These are phyloP conservation scores for Endothia cerciana DNA, from an alignment of 2,329 filamentous ascomycete genomes.

Conservation along the genomic window DNA sequence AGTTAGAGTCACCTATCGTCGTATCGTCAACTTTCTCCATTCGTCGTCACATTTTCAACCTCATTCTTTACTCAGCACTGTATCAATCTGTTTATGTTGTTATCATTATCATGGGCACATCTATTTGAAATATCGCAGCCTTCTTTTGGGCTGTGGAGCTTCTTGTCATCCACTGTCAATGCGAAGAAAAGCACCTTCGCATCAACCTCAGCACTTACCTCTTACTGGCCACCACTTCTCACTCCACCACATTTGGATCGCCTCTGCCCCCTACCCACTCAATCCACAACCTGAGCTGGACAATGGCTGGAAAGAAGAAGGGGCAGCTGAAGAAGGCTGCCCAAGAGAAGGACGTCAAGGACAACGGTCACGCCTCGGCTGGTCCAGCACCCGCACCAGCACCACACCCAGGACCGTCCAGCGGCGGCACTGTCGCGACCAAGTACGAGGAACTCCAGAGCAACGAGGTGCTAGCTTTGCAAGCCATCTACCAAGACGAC, in stretches of 20 bases:
- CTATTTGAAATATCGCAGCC: conserved; percentile 55
- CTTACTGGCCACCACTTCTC: background rate
- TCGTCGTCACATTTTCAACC: background rate
- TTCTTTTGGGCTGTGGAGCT: conserved; percentile 48
- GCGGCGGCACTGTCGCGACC: conserved; percentile 42
- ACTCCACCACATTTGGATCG: background rate
- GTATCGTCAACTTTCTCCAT: background rate
- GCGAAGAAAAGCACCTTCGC: background rate
- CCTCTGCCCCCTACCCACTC: background rate
- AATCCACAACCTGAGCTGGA: conserved; percentile 35
- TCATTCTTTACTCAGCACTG: conserved; percentile 4
- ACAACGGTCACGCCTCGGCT: conserved; percentile 42
- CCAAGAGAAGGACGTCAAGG: conserved; percentile 42
- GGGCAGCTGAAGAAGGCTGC: conserved; percentile 53
- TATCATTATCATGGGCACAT: conserved; percentile 47
- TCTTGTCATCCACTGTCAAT: conserved; percentile 32
- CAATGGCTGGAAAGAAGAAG: conserved; percentile 58
- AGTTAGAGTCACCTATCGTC: conserved; percentile 1
- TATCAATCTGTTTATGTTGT: conserved; percentile 15
- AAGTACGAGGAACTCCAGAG: conserved; percentile 84
- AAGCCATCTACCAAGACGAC: conserved; percentile 89
- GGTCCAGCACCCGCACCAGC: conserved; percentile 42
- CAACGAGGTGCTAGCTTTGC: conserved; percentile 83
- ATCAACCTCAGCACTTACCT: background rate
- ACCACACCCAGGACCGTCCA: conserved; percentile 8